These are phyloP conservation scores for Kazachstania sp. DNA, from an alignment of 1,139 yeast species.

Conservation along the genomic window DNA sequence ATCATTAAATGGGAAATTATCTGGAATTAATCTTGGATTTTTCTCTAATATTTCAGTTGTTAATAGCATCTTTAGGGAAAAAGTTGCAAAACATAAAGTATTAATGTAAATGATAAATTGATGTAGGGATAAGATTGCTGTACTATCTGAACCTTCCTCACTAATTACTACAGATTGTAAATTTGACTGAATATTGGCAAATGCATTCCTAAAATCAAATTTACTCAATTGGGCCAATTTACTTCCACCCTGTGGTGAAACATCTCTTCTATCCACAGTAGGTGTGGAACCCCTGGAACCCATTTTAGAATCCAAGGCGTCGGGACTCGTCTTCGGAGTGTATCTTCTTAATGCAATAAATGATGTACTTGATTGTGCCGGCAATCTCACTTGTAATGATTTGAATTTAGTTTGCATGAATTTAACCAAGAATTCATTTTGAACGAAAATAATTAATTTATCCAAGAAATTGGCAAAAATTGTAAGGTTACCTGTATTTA, in stretches of 20 bases:
- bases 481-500: slow-evolving; percentile 27
- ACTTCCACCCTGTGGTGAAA: slow-evolving; percentile 4
- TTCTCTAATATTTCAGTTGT: slow-evolving; percentile 26
- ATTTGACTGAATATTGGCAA: slow-evolving; percentile 29
- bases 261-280: not conserved
- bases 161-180: slow-evolving; percentile 28
- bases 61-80: slow-evolving; percentile 20
- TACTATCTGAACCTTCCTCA: slow-evolving; percentile 24
- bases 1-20: slow-evolving; percentile 48
- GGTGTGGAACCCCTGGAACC: slow-evolving; percentile 5
- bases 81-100: slow-evolving; percentile 20
- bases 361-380: slow-evolving; percentile 5
- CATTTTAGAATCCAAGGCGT: not conserved
- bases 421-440: slow-evolving; percentile 27
- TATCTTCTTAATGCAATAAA: slow-evolving; percentile 5
- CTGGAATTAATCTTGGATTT: slow-evolving; percentile 32
- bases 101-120: slow-evolving; percentile 29
- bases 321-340: not conserved
- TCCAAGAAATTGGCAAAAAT: slow-evolving; percentile 22
- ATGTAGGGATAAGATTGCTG: slow-evolving; percentile 23
- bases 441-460: slow-evolving; percentile 23
- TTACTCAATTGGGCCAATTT: slow-evolving; percentile 22
- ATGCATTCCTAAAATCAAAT: slow-evolving; percentile 28
- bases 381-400: slow-evolving; percentile 21
- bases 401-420: slow-evolving; percentile 26